A percentile compares a stretch with the other conserved stretches of the same genome.
Conservation (phyloP, 495 filamentous ascomycete genomes). For the Cercophora sp. region DNA sequence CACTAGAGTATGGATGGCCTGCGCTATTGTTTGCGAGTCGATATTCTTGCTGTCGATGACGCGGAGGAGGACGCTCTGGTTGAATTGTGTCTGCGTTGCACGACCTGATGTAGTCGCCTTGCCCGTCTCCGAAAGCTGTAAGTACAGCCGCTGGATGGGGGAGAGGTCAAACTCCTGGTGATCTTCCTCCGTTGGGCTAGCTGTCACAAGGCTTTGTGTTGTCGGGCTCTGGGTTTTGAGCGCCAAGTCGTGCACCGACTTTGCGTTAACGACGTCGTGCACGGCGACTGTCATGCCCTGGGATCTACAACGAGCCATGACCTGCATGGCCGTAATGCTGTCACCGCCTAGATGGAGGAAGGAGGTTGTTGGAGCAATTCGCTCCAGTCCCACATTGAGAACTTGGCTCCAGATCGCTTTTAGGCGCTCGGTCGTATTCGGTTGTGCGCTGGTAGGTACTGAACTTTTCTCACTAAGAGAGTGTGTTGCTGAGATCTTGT, state of each 20-base stretch:
- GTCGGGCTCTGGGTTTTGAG: slow-evolving; percentile 7
- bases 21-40: slow-evolving; percentile 30
- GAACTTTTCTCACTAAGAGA: background rate
- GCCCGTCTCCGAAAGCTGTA: slow-evolving; percentile 25
- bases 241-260: slow-evolving; percentile 21
- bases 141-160: slow-evolving; percentile 60
- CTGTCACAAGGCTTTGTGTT: background rate
- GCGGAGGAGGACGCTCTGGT: slow-evolving; percentile 56
- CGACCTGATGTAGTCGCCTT: slow-evolving; percentile 12
- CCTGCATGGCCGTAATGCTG: slow-evolving; percentile 31
- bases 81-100: slow-evolving; percentile 52
- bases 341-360: slow-evolving; percentile 32
- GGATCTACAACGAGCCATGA: slow-evolving; percentile 18
- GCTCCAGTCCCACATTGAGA: slow-evolving; percentile 42
- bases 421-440: slow-evolving; percentile 15
- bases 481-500: slow-evolving; percentile 10
- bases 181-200: slow-evolving; percentile 10
- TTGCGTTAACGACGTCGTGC: slow-evolving; percentile 19
- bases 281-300: slow-evolving; percentile 18
- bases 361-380: slow-evolving; percentile 32
- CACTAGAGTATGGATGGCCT: slow-evolving; percentile 48
- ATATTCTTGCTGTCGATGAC: slow-evolving; percentile 35
- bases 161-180: slow-evolving; percentile 38
- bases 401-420: slow-evolving; percentile 48
- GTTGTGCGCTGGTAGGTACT: background rate